Evolutionary conservation across 108 stramenopile species (phyloP), one percentile per base, ranked within the genome.

Genomic region (Cyclostephanos invisitatus): DNA sequence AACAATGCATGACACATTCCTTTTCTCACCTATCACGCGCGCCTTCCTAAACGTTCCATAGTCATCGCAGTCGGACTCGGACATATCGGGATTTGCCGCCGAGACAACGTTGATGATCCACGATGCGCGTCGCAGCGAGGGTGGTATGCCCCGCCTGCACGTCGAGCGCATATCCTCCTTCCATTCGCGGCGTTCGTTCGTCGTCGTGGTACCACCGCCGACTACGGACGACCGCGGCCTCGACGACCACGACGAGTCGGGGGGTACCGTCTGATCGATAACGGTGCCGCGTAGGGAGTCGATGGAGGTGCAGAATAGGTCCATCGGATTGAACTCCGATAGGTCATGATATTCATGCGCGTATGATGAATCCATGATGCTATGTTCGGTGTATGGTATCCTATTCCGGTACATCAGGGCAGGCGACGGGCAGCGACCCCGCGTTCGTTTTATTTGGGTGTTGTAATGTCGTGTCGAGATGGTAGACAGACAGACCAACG

Each of bases 1-100:
- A 49, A 49, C 18, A 49, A 2, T 49, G 5, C 2, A 49, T 2
- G 12, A 35, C 37, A 2, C 8, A 8, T 28, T 36, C 35, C 17
- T 35, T 12, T 20, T 44, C 46, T 63, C 50, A 67, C 86, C 88
- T 44, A 94, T 70, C 3, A 79, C 76, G 47, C 80, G 81, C 3
- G 83, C 87, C 65, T 89, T 89, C 48, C 68, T 73, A 15, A 91
- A 67, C n/a, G 80, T 81, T 38, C 75, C 80, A 51, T 55, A 77
- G 15, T 77, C 80, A 14, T 77, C 80, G 38, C 69, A 70, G 9
- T 67, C 60, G 8, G 56, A 40, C 21, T 67, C 51, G 37, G 70
- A n/a, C 76, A 63, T 50, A 49, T 28, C 10, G 0, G 70, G 40
- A 35, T 80, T 72, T 6, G 76, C 67, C 15, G 72, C 75, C 50